Conservation (phyloP, 2,329 filamentous ascomycete species). For the Aspergillus viridinutans region DNA sequence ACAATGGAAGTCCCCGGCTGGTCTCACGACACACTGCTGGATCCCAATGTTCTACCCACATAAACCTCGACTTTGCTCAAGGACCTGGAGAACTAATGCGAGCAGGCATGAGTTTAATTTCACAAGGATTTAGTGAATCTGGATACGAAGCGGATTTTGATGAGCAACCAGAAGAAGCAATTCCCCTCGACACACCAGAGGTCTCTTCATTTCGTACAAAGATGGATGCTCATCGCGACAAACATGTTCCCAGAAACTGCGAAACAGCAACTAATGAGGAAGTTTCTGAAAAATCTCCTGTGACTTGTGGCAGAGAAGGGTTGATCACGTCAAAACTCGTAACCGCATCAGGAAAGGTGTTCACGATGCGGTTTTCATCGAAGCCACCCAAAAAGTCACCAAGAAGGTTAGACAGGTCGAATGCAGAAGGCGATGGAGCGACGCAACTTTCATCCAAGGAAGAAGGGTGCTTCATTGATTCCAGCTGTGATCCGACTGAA, state of each 20-base stretch:
- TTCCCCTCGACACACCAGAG: not conserved
- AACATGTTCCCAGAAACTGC: not conserved
- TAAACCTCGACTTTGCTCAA: not conserved
- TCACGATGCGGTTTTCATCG: not conserved
- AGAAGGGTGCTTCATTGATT: not conserved
- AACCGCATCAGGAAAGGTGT: not conserved
- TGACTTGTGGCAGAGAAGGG: not conserved
- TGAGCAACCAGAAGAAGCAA: not conserved
- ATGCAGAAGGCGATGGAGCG: not conserved
- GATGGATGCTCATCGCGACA: not conserved
- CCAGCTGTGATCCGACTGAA: not conserved
- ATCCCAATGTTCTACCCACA: not conserved
- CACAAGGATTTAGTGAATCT: not conserved
- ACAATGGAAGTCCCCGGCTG: slow-evolving; percentile 35
- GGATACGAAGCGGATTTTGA: slow-evolving; percentile 7
- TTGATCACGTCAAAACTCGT: not conserved
- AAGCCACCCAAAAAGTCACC: not conserved
- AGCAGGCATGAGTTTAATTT: not conserved
- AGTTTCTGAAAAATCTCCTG: not conserved
- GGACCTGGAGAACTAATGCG: not conserved
- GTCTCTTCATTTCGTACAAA: not conserved
- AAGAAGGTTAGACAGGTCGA: not conserved
- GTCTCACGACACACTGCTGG: not conserved
- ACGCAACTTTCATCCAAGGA: not conserved
- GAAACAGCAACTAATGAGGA: not conserved